Evolutionary conservation across 2,329 filamentous ascomycete genomes (phyloP), one percentile per base, ranked within the genome.

Genomic region (Lasiodiplodia hormozganensis): DNA sequence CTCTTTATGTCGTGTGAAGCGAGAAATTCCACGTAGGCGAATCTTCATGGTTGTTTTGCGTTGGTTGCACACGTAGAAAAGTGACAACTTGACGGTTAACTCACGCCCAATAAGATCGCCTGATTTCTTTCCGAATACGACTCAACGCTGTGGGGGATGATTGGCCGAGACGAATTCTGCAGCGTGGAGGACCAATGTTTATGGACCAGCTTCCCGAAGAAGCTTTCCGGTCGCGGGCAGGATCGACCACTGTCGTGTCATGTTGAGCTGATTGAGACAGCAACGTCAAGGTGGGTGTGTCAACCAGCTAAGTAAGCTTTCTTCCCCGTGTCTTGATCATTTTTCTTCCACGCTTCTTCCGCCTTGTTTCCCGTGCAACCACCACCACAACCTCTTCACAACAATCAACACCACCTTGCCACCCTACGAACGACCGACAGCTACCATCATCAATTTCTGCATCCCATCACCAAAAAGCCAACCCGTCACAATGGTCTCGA

Each of bases 401-500:
- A 36, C 31, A 21, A 38, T 34, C 60, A 64, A n/a, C 40, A 52
- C 11, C 67, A 65, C 36, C 51, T 69, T 34, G 43, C 65, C 54
- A 57, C n/a, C n/a, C 16, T 16, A 56, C 43, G 18, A 40, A 38
- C 34, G 7, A n/a, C 28, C 11, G 31, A 34, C 23, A 18, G 14
- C 18, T 7, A 28, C 16, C 53, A 25, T 36, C 53, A 5, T 16
- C 18, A 2, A 52, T 52, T 47, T 28, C 18, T 18, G 11, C 8
- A 2, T 21, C 53, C 53, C 14, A 56, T 25, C 53, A 36, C 23
- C 25, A 16, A 51, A 7, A 58, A 25, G 28, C 28, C n/a, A 58
- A 62, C 51, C 23, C 36, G 49, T 47, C 43, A 62, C 62, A 28
- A 81, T 81, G 79, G 79, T 81, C 28, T 77, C 79, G 25, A 81